Conservation (phyloP, 2,329 filamentous ascomycete species). For the Aspergillus sp. region DNA sequence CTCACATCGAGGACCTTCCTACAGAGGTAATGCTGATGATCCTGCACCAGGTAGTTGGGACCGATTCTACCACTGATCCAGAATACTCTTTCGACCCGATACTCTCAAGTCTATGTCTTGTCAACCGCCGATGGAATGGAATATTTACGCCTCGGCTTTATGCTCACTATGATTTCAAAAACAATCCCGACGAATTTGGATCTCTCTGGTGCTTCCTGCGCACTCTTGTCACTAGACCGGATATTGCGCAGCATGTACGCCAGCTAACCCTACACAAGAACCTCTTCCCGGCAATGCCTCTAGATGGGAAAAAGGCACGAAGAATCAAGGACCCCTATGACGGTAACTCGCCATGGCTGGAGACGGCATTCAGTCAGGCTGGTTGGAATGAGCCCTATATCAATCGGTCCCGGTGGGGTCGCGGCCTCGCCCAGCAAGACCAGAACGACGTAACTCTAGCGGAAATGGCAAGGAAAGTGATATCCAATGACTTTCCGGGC, state of each 20-base stretch:
- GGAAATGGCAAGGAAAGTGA: neutral
- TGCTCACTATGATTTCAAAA: neutral
- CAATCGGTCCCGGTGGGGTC: neutral
- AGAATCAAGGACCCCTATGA: neutral
- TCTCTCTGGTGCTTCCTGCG: neutral
- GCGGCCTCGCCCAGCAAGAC: neutral
- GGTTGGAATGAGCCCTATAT: neutral
- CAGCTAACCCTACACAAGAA: neutral
- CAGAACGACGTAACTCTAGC: neutral
- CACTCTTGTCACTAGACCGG: neutral
- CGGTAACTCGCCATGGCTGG: neutral
- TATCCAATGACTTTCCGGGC: neutral
- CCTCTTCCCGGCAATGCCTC: neutral
- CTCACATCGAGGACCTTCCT: too few relatives aligned
- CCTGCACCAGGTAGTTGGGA: neutral
- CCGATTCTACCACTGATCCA: too few relatives aligned
- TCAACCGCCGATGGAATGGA: neutral
- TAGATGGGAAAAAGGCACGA: neutral
- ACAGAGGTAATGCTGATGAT: neutral
- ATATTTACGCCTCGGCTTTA: neutral
- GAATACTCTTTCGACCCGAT: neutral
- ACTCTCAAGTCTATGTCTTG: neutral
- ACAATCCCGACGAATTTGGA: neutral
- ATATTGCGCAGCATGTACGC: neutral
- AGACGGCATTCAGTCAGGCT: neutral